Evolutionary conservation across 331 rosid genomes (phyloP).

Genomic region (Rosa hybrid): DNA sequence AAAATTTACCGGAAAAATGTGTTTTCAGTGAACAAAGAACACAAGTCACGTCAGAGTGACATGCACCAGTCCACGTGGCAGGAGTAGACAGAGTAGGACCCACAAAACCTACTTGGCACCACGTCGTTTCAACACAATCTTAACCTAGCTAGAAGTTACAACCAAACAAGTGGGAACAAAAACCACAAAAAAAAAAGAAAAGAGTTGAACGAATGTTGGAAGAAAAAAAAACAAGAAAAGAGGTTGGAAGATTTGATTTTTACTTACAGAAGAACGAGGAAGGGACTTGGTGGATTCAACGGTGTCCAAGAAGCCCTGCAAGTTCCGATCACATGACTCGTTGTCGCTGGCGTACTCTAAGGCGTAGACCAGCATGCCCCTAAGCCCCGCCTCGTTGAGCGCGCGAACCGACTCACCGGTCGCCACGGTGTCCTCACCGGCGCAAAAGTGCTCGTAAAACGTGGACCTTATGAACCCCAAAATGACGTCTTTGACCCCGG

Average conservation of each 20-base stretch:
- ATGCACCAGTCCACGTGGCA: not conserved
- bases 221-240: too few species aligned
- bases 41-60: not conserved
- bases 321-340: slow-evolving; percentile 61
- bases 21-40: not conserved
- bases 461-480: slow-evolving; percentile 33
- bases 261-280: slow-evolving; percentile 73
- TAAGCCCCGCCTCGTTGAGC: slow-evolving; percentile 50
- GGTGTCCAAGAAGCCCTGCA: slow-evolving; percentile 55
- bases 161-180: not conserved
- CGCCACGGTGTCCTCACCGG: slow-evolving; percentile 64
- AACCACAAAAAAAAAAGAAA: not conserved
- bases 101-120: not conserved
- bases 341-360: slow-evolving; percentile 75
- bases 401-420: slow-evolving; percentile 42
- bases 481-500: slow-evolving; percentile 9
- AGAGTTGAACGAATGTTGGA: too few species aligned
- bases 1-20: not conserved
- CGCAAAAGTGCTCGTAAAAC: slow-evolving; percentile 76
- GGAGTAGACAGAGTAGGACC: not conserved
- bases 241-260: not conserved
- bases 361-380: slow-evolving; percentile 82
- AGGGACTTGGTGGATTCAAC: slow-evolving; percentile 57
- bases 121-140: not conserved
- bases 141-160: not conserved